Evolutionary conservation across 2,329 filamentous ascomycete species (phyloP).

Genomic region (Xylariaceae sp.): DNA sequence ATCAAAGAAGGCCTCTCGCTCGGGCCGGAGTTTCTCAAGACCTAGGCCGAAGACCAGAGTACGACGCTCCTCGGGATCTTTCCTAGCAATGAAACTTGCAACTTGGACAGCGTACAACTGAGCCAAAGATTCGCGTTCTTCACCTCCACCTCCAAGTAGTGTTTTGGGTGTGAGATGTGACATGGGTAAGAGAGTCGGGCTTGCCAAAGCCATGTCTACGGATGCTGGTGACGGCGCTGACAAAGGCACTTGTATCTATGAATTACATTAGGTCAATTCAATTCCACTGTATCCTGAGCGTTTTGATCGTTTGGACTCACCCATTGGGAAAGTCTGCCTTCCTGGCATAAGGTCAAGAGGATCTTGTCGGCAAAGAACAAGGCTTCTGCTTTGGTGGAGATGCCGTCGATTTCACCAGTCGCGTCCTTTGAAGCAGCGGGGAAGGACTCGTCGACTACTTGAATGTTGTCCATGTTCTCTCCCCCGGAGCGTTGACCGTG

Average conservation of each 20-base stretch:
- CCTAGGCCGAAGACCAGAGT: conserved; percentile 63
- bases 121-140: conserved; percentile 76
- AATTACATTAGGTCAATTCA: conserved; percentile 1
- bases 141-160: conserved; percentile 77
- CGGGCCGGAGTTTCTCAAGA: conserved; percentile 47
- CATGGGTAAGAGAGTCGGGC: conserved; percentile 62
- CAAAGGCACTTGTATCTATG: conserved; percentile 74
- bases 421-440: conserved; percentile 62
- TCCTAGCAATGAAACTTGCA: conserved; percentile 72
- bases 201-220: conserved; percentile 58
- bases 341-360: conserved; percentile 82
- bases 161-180: conserved; percentile 83
- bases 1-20: conserved; percentile 61
- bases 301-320: conserved; percentile 46
- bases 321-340: conserved; percentile 87
- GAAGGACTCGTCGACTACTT: conserved; percentile 56
- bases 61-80: conserved; percentile 62
- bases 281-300: no score
- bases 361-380: conserved; percentile 87
- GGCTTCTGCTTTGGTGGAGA: conserved; percentile 68
- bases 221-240: conserved; percentile 62
- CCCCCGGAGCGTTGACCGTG: no score
- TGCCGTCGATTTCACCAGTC: conserved; percentile 62
- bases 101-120: conserved; percentile 90
- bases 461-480: conserved; percentile 37